These are phyloP conservation scores for Circinella umbellata DNA, from an alignment of 371 early-diverging fungal genomes.

Conservation along the genomic window DNA sequence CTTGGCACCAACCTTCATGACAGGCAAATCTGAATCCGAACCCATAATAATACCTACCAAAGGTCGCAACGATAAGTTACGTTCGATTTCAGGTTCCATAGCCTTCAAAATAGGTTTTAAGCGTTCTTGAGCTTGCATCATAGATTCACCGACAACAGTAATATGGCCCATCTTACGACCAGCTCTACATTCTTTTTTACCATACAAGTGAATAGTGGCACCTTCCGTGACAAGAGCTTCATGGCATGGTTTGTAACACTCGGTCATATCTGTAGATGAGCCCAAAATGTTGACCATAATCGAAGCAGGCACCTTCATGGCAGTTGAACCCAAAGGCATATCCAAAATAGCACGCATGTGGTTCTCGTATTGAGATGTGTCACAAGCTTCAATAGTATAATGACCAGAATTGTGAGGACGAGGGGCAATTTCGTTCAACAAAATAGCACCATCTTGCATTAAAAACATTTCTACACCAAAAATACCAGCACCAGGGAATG, in stretches of 20 bases:
- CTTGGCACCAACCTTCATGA: slow-evolving; percentile 88
- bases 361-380: slow-evolving; percentile 96
- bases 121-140: slow-evolving; percentile 71
- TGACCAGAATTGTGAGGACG: slow-evolving; percentile 99
- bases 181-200: slow-evolving; percentile 83
- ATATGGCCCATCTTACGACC: slow-evolving; percentile 98
- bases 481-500: slow-evolving; percentile 87
- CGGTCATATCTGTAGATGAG: slow-evolving; percentile 55
- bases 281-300: slow-evolving; percentile 97
- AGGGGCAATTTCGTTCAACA: slow-evolving; percentile 97
- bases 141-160: slow-evolving; percentile 87
- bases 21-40: slow-evolving; percentile 94
- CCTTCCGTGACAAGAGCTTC: slow-evolving; percentile 79
- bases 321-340: slow-evolving; percentile 90
- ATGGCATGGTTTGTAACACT: slow-evolving; percentile 70
- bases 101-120: slow-evolving; percentile 64
- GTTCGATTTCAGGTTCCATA: slow-evolving; percentile 62
- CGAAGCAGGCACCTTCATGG: slow-evolving; percentile 87
- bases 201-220: slow-evolving; percentile 92
- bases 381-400: slow-evolving; percentile 96
- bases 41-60: slow-evolving; percentile 98
- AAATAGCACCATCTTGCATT: slow-evolving; percentile 78
- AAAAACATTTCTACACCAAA: slow-evolving; percentile 98
- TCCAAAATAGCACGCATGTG: slow-evolving; percentile 94
- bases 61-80: slow-evolving; percentile 62